Conservation (phyloP, 257 asterid species). For the Cordia subcordata region DNA sequence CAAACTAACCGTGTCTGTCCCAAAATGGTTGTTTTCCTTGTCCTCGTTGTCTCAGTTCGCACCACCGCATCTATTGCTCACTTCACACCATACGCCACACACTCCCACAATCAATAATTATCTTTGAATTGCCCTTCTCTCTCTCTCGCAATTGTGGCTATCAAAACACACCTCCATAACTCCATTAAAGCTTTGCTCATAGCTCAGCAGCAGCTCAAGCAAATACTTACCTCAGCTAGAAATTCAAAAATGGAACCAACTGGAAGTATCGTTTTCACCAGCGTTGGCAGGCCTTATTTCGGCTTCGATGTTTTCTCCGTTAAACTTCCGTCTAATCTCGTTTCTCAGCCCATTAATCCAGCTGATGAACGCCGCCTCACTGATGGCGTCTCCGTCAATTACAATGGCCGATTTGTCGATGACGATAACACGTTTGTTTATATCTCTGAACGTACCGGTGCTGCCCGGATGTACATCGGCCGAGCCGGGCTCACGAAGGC, state of each 20-base stretch:
- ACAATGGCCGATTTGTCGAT: slow-evolving; percentile 55
- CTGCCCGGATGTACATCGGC: slow-evolving; percentile 42
- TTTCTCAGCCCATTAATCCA: not conserved
- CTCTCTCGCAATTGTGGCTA: no score
- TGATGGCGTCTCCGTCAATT: slow-evolving; percentile 59
- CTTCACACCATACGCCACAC: no score
- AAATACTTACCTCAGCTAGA: not conserved
- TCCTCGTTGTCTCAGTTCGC: no score
- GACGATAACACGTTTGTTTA: slow-evolving; percentile 39
- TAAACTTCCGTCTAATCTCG: slow-evolving; percentile 23
- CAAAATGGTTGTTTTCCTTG: no score
- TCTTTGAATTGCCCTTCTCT: no score
- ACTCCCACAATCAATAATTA: no score
- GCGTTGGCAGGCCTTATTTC: slow-evolving; percentile 54
- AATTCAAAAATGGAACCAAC: slow-evolving; percentile 41
- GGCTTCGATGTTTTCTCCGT: slow-evolving; percentile 79
- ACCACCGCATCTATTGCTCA: no score
- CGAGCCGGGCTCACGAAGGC: slow-evolving; percentile 17
- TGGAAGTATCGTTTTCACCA: slow-evolving; percentile 63
- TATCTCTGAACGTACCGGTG: slow-evolving; percentile 66
- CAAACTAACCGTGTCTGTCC: no score
- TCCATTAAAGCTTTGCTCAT: no score
- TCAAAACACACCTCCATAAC: no score
- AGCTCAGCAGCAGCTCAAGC: not conserved
- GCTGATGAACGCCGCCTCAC: slow-evolving; percentile 54